Conservation (phyloP, 805 yeast genomes). For the Candida awuae region DNA sequence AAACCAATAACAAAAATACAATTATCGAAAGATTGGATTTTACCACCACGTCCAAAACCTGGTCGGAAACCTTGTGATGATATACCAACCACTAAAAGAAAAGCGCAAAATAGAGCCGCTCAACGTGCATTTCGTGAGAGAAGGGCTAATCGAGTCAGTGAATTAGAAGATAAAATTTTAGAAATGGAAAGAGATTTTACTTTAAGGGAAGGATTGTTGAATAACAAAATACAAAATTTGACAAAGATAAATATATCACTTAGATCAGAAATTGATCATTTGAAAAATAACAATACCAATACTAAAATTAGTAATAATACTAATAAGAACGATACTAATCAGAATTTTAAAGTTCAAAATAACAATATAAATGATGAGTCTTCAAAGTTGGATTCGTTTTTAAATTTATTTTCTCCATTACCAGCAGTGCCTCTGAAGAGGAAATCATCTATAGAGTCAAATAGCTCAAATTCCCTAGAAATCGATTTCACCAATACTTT, state of each 20-base stretch:
- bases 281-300: slow-evolving; percentile 18
- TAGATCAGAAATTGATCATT: slow-evolving; percentile 19
- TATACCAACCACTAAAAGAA: slow-evolving; percentile 76
- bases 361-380: too few species aligned
- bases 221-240: slow-evolving; percentile 43
- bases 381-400: slow-evolving; percentile 5
- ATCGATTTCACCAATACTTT: slow-evolving; percentile 49
- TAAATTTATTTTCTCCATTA: slow-evolving; percentile 47
- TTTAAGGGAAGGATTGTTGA: slow-evolving; percentile 45
- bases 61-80: slow-evolving; percentile 46
- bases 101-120: slow-evolving; percentile 91
- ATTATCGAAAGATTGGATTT: slow-evolving; percentile 51
- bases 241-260: slow-evolving; percentile 39
- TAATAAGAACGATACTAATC: neutral
- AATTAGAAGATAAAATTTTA: slow-evolving; percentile 60
- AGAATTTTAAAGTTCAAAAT: too few species aligned
- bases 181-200: slow-evolving; percentile 63
- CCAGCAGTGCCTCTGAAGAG: slow-evolving; percentile 57
- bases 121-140: slow-evolving; percentile 87
- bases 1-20: slow-evolving; percentile 39
- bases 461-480: slow-evolving; percentile 26
- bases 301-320: neutral
- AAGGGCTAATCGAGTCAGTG: slow-evolving; percentile 73
- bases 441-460: neutral
- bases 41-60: slow-evolving; percentile 57